phyloP scores from a whole-genome alignment of 306 rosid species.

The Rosa lucieae region DNA sequence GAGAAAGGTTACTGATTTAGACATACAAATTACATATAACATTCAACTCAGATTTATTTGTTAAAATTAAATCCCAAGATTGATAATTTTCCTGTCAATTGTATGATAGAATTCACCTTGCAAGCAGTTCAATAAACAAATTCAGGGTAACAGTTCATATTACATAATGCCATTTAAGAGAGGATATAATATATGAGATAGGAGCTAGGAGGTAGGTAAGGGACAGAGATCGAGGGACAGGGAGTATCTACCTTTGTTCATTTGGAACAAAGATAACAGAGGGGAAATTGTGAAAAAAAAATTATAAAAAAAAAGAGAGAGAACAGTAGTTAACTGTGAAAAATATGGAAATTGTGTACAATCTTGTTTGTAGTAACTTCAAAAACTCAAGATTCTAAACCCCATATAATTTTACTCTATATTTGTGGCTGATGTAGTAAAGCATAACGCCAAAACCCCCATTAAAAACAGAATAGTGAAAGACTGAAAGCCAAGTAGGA shows the following conservation, averaged over 20 bases:
- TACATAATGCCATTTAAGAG: not conserved
- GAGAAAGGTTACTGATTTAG: no score
- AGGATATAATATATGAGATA: not conserved
- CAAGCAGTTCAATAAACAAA: not conserved
- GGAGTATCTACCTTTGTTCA: not conserved
- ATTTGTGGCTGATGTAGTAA: no score
- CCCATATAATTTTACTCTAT: no score
- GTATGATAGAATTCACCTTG: not conserved
- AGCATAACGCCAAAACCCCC: no score
- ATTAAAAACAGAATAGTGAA: no score
- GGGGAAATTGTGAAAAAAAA: no score
- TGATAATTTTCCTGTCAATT: conserved; percentile 3
- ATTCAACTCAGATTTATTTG: not conserved
- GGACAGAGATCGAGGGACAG: not conserved
- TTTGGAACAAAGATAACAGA: not conserved
- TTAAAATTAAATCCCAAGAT: not conserved
- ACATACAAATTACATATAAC: not conserved
- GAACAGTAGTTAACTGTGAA: no score
- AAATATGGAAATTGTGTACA: no score
- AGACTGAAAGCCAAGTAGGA: no score
- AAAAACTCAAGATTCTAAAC: no score
- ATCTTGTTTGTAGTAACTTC: no score
- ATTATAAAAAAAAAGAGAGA: no score
- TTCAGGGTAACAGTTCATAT: not conserved
- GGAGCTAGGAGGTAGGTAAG: not conserved